Base-by-base conservation (phyloP, 768 basidiomycete genomes). In the Boletus subcaerulescens region DNA sequence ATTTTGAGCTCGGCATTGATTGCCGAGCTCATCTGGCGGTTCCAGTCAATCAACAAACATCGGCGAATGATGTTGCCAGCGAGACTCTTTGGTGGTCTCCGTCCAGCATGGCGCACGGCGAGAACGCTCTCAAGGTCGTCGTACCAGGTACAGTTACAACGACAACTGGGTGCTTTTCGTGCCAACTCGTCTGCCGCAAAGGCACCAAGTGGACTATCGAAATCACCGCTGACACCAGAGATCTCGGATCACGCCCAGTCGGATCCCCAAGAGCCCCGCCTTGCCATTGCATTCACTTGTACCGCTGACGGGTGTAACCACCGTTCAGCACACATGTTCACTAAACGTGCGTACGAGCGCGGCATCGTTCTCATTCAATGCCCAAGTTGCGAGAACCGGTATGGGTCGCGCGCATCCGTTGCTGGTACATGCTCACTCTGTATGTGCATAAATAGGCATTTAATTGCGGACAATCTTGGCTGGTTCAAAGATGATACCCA, bases 331-430 rank as follows among this genome's bases (percentile, higher is more conserved):
- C 95, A 98, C 63, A 80, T 89, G 57, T 98, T 98, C 69, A 81
- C 91, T 7, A 87, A 84, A 66, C 80, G 84, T 43, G 82, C 91
- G 18, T 99, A 99, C 71, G 81, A 89, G 67, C 81, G 79, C 43
- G 96, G 96, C 0, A 85, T 98, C 48, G 95, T 98, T 3, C 76
- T 99, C 26, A 82, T 97, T 1, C 82, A 94, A 67, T 99, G 96
- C 73, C 94, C 95, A 2, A 81, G 81, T 14, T 99, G 96, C 69
- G 84, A 89, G 63, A 92, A 90, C 63, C 76, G 95, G 90, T 93
- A 66, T 50, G 85, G 20, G 20, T 15, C 9, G 72, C 31, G 35
- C 36, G 24, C 24, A 17, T 24, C 18, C 31, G 22, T 42, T 18
- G 15, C 35, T 20, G 9, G 14, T n/a, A 5, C 4, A 26, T 9